Base-by-base conservation (phyloP, 2,329 filamentous ascomycete species). In the Fusarium sp. region DNA sequence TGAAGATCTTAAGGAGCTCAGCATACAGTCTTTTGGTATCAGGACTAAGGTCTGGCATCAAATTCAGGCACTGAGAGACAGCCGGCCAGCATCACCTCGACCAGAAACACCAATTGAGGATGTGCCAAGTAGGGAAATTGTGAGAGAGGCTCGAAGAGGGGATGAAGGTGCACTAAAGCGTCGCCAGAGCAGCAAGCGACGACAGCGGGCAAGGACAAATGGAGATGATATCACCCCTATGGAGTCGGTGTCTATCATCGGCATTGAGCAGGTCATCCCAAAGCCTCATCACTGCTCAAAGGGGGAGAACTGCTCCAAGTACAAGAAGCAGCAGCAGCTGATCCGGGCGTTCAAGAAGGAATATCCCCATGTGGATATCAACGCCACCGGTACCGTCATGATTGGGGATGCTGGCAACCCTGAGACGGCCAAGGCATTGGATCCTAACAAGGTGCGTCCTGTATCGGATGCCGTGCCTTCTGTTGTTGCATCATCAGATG, bases 171-270 rank as follows among this genome's bases (percentile, higher is more conserved):
- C 74, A 11, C 63, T 78, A 5, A 77, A 74, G 66, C 77, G 79
- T 24, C 78, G 79, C 11, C 83, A 80, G 72, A 80, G 81, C 62
- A 81, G 80, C 77, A 81, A 76, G 68, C 77, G 79, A 42, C 79
- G 78, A 44, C 76, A 77, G 39, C 80, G 78, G 60, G 80, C 79
- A 68, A 81, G 79, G 59, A 73, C 77, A 10, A 78, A 82, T 15
- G 78, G 82, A 53, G 88, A 89, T 67, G 91, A 94, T 46, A 91
- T 96, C 76, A 91, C 91, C 3, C 93, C 93, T 4, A 87, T 90
- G 61, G 93, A 97, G 78, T 95, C 93, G 2, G 91, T 96, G 6
- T 97, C 93, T 1, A 97, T 97, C 72, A 93, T 97, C 33, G 94
- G 92, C 28, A 97, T 97, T 68, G 94, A 97, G 80, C 93, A 97